Percentiles rank a stretch among this genome's conserved stretches.
phyloP scores from a whole-genome alignment of 73 alveolate genomes.

The Symbiodinium natans region DNA sequence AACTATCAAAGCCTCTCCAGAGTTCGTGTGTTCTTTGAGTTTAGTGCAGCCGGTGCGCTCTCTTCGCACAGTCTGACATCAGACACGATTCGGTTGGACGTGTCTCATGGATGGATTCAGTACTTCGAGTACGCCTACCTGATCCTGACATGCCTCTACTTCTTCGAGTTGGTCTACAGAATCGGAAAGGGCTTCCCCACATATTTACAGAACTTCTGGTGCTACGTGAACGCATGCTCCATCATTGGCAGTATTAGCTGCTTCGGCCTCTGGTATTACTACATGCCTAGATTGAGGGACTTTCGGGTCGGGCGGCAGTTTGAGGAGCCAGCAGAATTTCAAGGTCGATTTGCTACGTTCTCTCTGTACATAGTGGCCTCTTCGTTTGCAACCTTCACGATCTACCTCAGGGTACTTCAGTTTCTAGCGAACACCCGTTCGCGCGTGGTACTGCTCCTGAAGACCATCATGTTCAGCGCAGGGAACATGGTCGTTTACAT shows the following conservation, averaged over 20 bases:
- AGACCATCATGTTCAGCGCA: conserved; percentile 48
- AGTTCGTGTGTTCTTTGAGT: conserved; percentile 45
- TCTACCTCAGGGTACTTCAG: conserved; percentile 78
- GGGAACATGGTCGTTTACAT: conserved; percentile 71
- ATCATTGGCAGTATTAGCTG: conserved; percentile 84
- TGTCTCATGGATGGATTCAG: conserved; percentile 79
- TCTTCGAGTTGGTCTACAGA: conserved; percentile 82
- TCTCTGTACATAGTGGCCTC: conserved; percentile 59
- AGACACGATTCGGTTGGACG: conserved; percentile 62
- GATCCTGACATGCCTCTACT: conserved; percentile 75
- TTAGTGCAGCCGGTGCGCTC: conserved; percentile 62
- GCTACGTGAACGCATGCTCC: conserved; percentile 71
- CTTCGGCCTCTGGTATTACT: conserved; percentile 75
- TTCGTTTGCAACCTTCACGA: conserved; percentile 75
- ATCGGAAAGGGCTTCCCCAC: conserved; percentile 90
- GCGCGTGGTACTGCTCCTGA: conserved; percentile 56
- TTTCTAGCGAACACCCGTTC: conserved; percentile 69
- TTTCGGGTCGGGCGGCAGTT: conserved; percentile 40
- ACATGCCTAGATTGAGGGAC: conserved; percentile 45
- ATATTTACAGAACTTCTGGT: conserved; percentile 54
- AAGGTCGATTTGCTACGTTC: conserved; percentile 31
- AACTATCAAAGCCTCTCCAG: conserved; percentile 63
- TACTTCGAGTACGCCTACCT: conserved; percentile 69
- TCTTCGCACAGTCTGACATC: conserved; percentile 33
- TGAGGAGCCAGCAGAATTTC: conserved; percentile 41